These are phyloP conservation scores for Lolium rigidum DNA, from an alignment of 176 grass and related monocot species.

Conservation along the genomic window DNA sequence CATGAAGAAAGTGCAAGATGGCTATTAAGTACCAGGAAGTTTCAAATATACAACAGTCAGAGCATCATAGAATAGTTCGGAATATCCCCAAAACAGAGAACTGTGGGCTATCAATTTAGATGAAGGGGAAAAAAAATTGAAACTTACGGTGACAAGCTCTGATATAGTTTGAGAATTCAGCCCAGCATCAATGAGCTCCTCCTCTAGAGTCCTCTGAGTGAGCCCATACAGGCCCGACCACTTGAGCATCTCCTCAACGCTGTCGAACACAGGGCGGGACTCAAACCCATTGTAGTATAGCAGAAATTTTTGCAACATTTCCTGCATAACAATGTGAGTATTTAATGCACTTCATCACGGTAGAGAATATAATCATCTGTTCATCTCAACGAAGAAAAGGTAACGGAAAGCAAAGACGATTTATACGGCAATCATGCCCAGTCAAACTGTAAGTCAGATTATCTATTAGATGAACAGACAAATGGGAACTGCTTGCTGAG, in stretches of 20 bases:
- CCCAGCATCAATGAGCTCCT: conserved; percentile 45
- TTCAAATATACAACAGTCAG: not conserved
- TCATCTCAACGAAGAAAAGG: not conserved
- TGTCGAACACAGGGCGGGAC: conserved; percentile 69
- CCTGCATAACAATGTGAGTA: conserved; percentile 38
- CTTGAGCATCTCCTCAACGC: conserved; percentile 89
- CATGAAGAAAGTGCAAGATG: not conserved
- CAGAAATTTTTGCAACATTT: conserved; percentile 71
- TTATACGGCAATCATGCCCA: not conserved
- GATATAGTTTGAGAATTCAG: conserved; percentile 67
- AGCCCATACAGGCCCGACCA: conserved; percentile 74
- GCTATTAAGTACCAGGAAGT: not conserved
- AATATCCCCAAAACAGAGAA: not conserved
- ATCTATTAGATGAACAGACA: not conserved
- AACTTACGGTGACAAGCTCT: conserved; percentile 78
- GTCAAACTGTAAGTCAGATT: not conserved
- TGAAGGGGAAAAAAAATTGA: not conserved
- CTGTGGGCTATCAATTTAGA: conserved; percentile 5
- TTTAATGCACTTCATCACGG: conserved; percentile 17
- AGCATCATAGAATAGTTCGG: not conserved
- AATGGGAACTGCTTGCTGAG: not conserved
- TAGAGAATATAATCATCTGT: not conserved
- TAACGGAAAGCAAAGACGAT: not conserved
- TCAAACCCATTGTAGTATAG: conserved; percentile 71
- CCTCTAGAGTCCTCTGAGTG: conserved; percentile 71